phyloP scores from a whole-genome alignment of 768 basidiomycete species.

The Phaffia australis region DNA sequence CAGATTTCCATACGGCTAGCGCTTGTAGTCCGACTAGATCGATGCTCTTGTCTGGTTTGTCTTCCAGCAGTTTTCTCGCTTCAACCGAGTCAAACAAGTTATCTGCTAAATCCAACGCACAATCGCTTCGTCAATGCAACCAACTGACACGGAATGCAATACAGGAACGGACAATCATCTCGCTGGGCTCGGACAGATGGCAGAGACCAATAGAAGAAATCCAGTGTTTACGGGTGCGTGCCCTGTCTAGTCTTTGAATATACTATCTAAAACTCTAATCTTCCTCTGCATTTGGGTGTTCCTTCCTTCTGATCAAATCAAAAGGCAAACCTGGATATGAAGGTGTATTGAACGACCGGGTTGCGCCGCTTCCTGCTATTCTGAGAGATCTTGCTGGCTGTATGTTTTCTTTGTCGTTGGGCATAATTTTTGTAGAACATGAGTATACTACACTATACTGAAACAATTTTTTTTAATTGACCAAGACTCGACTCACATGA shows the following conservation, averaged over 20 bases:
- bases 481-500: slow-evolving; percentile 16
- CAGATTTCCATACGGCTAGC: slow-evolving; percentile 25
- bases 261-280: neutral
- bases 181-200: slow-evolving; percentile 12
- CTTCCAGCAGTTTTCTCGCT: neutral
- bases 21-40: slow-evolving; percentile 21
- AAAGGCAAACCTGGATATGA: slow-evolving; percentile 14
- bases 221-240: neutral
- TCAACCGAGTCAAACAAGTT: neutral
- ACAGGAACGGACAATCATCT: slow-evolving; percentile 22
- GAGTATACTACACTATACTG: neutral
- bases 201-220: slow-evolving; percentile 7
- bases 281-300: neutral
- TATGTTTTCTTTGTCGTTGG: slow-evolving; percentile 28
- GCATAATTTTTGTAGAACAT: neutral
- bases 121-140: no score
- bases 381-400: slow-evolving; percentile 33
- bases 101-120: neutral
- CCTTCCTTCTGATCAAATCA: neutral
- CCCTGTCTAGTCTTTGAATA: neutral
- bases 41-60: slow-evolving; percentile 5
- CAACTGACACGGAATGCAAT: neutral
- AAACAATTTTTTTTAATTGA: neutral
- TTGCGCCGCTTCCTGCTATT: slow-evolving; percentile 34
- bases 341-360: slow-evolving; percentile 23